Evolutionary conservation across 2,329 filamentous ascomycete genomes (phyloP).

Genomic region (Scytalidium lignicola): DNA sequence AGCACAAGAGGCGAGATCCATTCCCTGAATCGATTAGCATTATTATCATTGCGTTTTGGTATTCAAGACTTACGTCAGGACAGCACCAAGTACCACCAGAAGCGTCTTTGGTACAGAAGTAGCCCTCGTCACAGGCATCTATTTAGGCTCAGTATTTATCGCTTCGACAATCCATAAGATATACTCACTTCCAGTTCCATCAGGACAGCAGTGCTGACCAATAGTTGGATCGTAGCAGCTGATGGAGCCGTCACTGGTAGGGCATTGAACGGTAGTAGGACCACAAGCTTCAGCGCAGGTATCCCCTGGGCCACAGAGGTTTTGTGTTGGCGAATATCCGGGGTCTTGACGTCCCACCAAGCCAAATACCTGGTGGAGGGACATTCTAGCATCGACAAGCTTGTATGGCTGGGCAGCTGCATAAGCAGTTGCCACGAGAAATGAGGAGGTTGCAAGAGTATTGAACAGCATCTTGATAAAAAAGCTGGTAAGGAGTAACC

Average conservation of each 20-base stretch:
- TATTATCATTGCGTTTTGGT: not conserved
- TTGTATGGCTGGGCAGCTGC: slow-evolving; percentile 31
- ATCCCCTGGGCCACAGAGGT: slow-evolving; percentile 41
- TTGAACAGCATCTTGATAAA: slow-evolving; percentile 26
- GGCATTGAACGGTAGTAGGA: slow-evolving; percentile 42
- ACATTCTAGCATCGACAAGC: slow-evolving; percentile 30
- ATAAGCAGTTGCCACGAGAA: slow-evolving; percentile 23
- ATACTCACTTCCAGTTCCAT: slow-evolving; percentile 50
- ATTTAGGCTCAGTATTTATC: not conserved
- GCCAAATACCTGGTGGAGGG: slow-evolving; percentile 33
- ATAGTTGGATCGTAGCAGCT: slow-evolving; percentile 54
- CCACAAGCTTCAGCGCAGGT: slow-evolving; percentile 54
- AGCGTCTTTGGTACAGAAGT: slow-evolving; percentile 56
- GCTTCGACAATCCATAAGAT: not conserved
- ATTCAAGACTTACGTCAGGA: slow-evolving; percentile 36
- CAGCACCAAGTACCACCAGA: slow-evolving; percentile 54
- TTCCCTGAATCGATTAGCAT: slow-evolving; percentile 19
- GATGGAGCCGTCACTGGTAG: slow-evolving; percentile 41
- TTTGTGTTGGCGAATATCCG: slow-evolving; percentile 46
- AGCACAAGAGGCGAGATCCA: slow-evolving; percentile 51
- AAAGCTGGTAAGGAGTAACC: not conserved
- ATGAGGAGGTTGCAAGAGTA: slow-evolving; percentile 16
- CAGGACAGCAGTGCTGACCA: slow-evolving; percentile 52
- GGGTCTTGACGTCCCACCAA: slow-evolving; percentile 38
- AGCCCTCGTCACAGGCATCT: slow-evolving; percentile 58